Evolutionary conservation across 805 yeast genomes (phyloP), one percentile per base, ranked within the genome.

Genomic region (Metschnikowia koreensis): DNA sequence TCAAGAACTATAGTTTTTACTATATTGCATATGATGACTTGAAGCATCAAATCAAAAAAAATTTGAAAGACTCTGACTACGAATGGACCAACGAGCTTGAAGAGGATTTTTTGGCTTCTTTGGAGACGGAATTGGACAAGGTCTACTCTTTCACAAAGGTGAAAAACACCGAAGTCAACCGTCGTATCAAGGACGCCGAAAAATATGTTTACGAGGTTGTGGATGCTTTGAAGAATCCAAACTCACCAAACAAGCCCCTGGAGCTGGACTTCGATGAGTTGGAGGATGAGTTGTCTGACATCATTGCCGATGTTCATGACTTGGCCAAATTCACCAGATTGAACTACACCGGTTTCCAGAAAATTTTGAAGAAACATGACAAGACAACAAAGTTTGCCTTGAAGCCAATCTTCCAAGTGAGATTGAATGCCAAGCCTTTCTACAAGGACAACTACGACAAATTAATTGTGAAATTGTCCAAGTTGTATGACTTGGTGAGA

Each of bases 301-400:
- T 94, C 61, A 92, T 94, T 69, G 97, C 97, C 22, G 97, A 92
- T 71, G 97, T 94, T 42, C 97, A 94, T 65, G 99, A 94, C 69
- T 80, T 94, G 63, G 97, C 97, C 58, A 93, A 93, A 68, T 94
- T 89, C 69, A 83, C 97, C 16, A 81, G 96, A 56, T 81, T 94
- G 66, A 94, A 94, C 71, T 94, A 94, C 75, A 92, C 97, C 17
- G 99, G 99, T 1, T 94, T 94, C 76, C 97, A 90, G 70, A 94
- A 94, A 70, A 94, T 94, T 61, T 82, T 94, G 65, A 94, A 94
- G 74, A 94, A 94, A 71, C 99, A 94, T 69, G 99, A 94, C 72
- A 94, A 94, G 70, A 81, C 82, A 57, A 92, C 98, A 15, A 69
- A 68, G 56, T 73, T 66, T 59, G 84, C 82, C 50, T 78, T 94